Evolutionary conservation across 805 yeast species (phyloP).

Genomic region (Maudiozyma saulgeensis): DNA sequence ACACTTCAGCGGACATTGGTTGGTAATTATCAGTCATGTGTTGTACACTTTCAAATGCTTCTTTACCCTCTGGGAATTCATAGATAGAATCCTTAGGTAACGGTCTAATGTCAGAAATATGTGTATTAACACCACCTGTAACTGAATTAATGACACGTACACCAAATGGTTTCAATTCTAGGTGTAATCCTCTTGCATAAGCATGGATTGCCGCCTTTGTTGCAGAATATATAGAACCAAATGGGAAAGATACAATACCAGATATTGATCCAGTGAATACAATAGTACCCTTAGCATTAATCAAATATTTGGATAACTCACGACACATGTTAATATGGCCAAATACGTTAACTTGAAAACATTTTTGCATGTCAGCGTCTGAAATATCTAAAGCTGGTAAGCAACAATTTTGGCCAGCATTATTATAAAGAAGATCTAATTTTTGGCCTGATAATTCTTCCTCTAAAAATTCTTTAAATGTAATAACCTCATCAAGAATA

Average conservation of each 20-base stretch:
- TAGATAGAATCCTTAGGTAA: slow-evolving; percentile 49
- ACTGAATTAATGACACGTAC: slow-evolving; percentile 60
- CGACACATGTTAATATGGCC: slow-evolving; percentile 60
- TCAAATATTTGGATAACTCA: slow-evolving; percentile 45
- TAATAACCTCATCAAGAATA: slow-evolving; percentile 36
- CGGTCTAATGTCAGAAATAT: slow-evolving; percentile 57
- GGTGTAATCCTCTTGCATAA: slow-evolving; percentile 51
- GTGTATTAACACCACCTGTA: slow-evolving; percentile 69
- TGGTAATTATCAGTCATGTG: slow-evolving; percentile 47
- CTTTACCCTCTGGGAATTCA: slow-evolving; percentile 40
- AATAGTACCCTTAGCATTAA: slow-evolving; percentile 58
- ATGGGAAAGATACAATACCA: slow-evolving; percentile 62
- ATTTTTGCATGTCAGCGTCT: slow-evolving; percentile 41
- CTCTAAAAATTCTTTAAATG: slow-evolving; percentile 36
- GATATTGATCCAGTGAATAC: slow-evolving; percentile 68
- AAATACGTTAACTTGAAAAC: slow-evolving; percentile 57
- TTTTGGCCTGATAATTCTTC: slow-evolving; percentile 36
- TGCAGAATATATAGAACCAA: slow-evolving; percentile 55
- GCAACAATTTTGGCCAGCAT: slow-evolving; percentile 74
- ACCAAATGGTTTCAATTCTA: slow-evolving; percentile 66
- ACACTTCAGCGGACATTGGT: slow-evolving; percentile 52
- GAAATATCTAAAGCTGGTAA: slow-evolving; percentile 60
- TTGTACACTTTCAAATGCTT: slow-evolving; percentile 42
- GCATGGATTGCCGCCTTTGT: slow-evolving; percentile 70
- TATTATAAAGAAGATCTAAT: slow-evolving; percentile 57